Evolutionary conservation across 1,284 basidiomycete species (phyloP).

Genomic region (Chalciporus sp.): DNA sequence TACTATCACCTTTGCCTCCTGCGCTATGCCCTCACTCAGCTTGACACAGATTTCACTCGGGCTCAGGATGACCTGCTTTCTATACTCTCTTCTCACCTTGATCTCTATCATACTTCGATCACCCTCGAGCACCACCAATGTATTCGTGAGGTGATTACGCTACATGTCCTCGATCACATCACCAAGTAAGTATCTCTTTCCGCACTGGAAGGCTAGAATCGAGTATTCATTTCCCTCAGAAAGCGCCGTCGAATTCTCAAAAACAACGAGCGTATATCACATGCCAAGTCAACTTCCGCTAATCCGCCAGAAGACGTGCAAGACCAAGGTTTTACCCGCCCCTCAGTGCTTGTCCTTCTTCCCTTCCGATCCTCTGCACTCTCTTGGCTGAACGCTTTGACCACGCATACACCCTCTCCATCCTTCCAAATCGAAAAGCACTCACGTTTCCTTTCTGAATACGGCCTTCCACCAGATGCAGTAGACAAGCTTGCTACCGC

Average conservation of each 20-base stretch:
- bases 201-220: background rate
- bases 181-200: constrained; percentile 60
- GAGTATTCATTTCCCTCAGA: constrained; percentile 46
- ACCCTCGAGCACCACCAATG: constrained; percentile 54
- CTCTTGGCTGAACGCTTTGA: constrained; percentile 73
- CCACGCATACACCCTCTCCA: constrained; percentile 70
- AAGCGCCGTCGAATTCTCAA: constrained; percentile 92
- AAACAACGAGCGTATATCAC: constrained; percentile 88
- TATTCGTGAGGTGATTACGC: constrained; percentile 65
- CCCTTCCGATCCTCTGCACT: constrained; percentile 92
- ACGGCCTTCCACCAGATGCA: constrained; percentile 77
- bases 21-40: constrained; percentile 12
- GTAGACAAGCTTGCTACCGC: constrained; percentile 82
- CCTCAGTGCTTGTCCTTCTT: constrained; percentile 88
- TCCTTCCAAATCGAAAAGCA: constrained; percentile 84
- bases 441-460: constrained; percentile 82
- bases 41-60: constrained; percentile 49
- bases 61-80: constrained; percentile 69
- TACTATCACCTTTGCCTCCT: constrained; percentile 31
- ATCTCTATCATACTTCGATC: constrained; percentile 72
- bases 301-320: constrained; percentile 74
- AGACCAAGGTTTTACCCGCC: constrained; percentile 98
- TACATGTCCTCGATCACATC: constrained; percentile 86
- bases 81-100: constrained; percentile 66
- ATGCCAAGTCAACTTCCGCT: constrained; percentile 58